phyloP scores from a whole-genome alignment of 768 basidiomycete genomes.

The Gloeopeniophorella convolvens region DNA sequence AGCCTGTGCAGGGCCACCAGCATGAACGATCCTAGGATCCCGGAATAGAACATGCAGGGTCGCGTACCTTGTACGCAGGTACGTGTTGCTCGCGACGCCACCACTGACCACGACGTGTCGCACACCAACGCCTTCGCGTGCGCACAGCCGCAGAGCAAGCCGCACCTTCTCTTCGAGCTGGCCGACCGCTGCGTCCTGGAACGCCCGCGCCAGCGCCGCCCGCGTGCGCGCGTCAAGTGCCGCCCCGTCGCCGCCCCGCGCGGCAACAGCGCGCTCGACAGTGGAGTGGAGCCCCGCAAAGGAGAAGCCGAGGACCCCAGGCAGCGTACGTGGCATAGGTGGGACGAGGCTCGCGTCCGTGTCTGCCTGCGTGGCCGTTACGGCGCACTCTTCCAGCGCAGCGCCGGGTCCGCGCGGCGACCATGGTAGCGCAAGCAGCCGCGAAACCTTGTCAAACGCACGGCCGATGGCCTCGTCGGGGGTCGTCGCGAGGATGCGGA shows the following conservation, averaged over 20 bases:
- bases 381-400: conserved; percentile 71
- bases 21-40: conserved; percentile 8
- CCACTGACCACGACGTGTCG: conserved; percentile 76
- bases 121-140: conserved; percentile 37
- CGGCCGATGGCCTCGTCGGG: conserved; percentile 72
- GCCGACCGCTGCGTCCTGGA: conserved; percentile 62
- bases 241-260: conserved; percentile 33
- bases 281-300: conserved; percentile 72
- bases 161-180: conserved; percentile 74
- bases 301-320: conserved; percentile 60
- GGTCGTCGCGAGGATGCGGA: conserved; percentile 68
- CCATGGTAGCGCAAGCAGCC: conserved; percentile 62
- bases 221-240: conserved; percentile 34
- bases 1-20: conserved; percentile 29
- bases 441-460: conserved; percentile 78
- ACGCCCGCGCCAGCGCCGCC: conserved; percentile 55
- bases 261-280: conserved; percentile 51
- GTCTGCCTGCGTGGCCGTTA: conserved; percentile 24
- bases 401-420: conserved; percentile 62
- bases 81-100: conserved; percentile 85
- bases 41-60: neutral
- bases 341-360: conserved; percentile 13
- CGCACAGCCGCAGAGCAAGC: conserved; percentile 44
- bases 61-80: conserved; percentile 56
- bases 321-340: conserved; percentile 41